These are phyloP conservation scores for Rhizophora apiculata DNA, from an alignment of 345 rosid genomes.

Conservation along the genomic window DNA sequence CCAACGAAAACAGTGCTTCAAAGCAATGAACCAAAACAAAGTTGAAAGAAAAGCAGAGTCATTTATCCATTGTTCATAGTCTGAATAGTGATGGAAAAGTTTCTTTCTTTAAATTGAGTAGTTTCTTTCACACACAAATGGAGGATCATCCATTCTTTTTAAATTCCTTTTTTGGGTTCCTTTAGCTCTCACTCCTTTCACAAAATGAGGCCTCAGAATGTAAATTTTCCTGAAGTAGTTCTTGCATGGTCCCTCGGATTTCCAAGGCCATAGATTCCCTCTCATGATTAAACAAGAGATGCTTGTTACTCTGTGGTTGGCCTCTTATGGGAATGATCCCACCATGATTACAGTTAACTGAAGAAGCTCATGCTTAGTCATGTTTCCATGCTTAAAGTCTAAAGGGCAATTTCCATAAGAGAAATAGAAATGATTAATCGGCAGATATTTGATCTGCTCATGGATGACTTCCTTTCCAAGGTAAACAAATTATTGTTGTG, in stretches of 20 bases:
- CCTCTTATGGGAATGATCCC: background rate
- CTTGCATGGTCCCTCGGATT: slow-evolving; percentile 7
- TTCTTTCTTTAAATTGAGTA: background rate
- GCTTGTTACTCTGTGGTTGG: background rate
- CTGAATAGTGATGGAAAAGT: background rate
- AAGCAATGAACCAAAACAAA: background rate
- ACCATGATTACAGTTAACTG: background rate
- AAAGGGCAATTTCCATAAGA: no score
- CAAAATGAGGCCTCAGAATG: background rate
- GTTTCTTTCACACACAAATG: background rate
- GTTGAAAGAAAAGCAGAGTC: background rate
- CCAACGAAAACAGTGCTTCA: background rate
- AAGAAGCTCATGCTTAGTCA: no score
- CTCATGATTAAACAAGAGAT: background rate
- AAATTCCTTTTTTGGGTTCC: background rate
- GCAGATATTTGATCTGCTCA: no score
- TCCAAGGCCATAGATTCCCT: background rate
- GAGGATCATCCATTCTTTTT: background rate
- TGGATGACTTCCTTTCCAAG: no score
- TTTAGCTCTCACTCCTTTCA: background rate
- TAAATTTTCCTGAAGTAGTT: background rate
- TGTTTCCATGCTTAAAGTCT: no score
- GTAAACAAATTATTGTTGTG: no score
- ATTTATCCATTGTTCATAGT: background rate
- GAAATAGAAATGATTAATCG: no score